Base-by-base conservation (phyloP, 148 eudicot genomes). In the Nepenthes mirabilis region DNA sequence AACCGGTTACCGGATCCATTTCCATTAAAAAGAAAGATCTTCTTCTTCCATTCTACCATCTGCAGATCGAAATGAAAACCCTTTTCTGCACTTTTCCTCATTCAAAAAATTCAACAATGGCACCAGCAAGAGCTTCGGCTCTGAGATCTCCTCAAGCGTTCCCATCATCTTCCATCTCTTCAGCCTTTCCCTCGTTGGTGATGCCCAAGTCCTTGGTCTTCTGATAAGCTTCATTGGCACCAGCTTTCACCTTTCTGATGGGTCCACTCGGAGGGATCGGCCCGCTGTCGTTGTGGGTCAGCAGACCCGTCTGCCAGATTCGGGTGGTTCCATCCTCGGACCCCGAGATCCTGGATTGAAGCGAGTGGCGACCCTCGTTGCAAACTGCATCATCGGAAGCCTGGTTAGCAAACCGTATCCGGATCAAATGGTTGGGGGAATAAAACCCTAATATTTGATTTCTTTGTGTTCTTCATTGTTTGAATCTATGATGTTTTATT, bases 331-430 rank as follows among this genome's bases (percentile, higher is more conserved):
- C 95, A 32, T 90, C 97, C 65, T 91, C 97, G 1, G 97, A 87
- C 37, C 97, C 97, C 0, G 93, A 91, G 47, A 90, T 48, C 89
- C 95, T 0, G 95, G 95, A 2, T 95, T 74, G 75, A 91, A 91
- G 3, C 95, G 85, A 96, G 56, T 91, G 98, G 65, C 88, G 98
- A 66, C 98, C 98, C 79, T 88, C 88, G 79, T 91, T 91, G 79
- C 98, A 91, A 1, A 88, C 96, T 93, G 77, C 62, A 74, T 43
- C 9, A 1, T 5, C 6, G 14, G 14, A 23, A 23, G 23, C 3
- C 52, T 5, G 52, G 14, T 49, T 2, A 49, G 52, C 6, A 49
- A 49, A 10, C n/a, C 6, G 14, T 12, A 49, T 49, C 52, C 6
- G 12, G 52, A 10, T 11, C 14, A 2, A n/a, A 11, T 49, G n/a